Conservation (phyloP, 2,329 filamentous ascomycete species). For the Ilyonectria sp. region DNA sequence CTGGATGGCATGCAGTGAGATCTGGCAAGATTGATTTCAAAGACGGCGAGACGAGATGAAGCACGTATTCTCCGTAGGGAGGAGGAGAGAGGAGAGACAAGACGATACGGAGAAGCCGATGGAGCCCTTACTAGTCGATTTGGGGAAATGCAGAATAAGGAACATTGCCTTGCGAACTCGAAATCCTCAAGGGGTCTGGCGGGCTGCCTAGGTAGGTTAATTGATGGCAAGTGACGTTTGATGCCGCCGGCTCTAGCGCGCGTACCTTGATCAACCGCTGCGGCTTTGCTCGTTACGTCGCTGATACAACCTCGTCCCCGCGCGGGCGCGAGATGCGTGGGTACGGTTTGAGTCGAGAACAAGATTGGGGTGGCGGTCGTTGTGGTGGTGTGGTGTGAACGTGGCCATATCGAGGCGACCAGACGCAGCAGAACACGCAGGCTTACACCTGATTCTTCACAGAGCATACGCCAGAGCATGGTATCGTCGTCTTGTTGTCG, state of each 20-base stretch:
- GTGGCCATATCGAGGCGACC: conserved; percentile 21
- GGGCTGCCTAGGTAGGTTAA: conserved; percentile 3
- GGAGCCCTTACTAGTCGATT: conserved; percentile 7
- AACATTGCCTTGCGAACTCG: not conserved
- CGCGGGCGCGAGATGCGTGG: conserved; percentile 26
- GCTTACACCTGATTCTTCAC: conserved; percentile 23
- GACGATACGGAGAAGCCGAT: conserved; percentile 36
- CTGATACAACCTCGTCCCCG: conserved; percentile 29
- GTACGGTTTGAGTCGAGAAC: conserved; percentile 15
- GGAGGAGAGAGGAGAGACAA: conserved; percentile 25
- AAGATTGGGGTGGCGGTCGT: not conserved
- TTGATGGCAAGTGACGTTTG: conserved; percentile 27
- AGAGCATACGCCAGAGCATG: conserved; percentile 9
- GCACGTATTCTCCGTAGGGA: not conserved
- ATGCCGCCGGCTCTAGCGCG: conserved; percentile 21
- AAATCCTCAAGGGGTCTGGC: conserved; percentile 3
- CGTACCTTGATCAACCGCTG: conserved; percentile 23
- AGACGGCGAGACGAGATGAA: conserved; percentile 26
- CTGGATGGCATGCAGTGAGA: conserved; percentile 25
- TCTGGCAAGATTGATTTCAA: conserved; percentile 22
- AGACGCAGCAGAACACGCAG: conserved; percentile 17
- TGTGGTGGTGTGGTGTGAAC: conserved; percentile 9
- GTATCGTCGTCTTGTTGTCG: conserved; percentile 22
- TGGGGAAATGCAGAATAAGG: not conserved
- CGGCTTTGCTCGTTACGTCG: conserved; percentile 25